phyloP scores from a whole-genome alignment of 371 early-diverging fungal genomes.

The Basidiobolus meristosporus region DNA sequence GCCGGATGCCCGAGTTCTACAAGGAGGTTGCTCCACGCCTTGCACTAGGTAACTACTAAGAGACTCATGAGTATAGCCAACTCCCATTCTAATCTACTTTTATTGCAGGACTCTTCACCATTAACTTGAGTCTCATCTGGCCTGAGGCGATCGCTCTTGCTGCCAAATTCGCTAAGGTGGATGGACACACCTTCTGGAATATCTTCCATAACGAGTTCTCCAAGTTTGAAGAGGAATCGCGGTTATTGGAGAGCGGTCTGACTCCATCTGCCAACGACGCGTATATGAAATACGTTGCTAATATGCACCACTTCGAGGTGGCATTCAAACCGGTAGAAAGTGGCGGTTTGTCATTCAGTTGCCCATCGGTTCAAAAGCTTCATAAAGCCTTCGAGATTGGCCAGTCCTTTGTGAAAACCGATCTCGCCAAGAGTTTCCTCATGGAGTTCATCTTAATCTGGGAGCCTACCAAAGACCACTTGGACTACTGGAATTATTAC shows the following conservation, averaged over 20 bases:
- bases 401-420: too few relatives aligned
- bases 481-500: slow-evolving; percentile 64
- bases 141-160: slow-evolving; percentile 44
- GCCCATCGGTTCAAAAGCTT: slow-evolving; percentile 18
- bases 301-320: too few relatives aligned
- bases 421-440: too few relatives aligned
- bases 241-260: slow-evolving; percentile 28
- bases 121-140: slow-evolving; percentile 75
- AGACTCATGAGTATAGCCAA: background rate
- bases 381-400: too few relatives aligned
- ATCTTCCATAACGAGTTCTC: slow-evolving; percentile 29
- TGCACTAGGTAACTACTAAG: slow-evolving; percentile 21
- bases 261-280: too few relatives aligned
- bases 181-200: slow-evolving; percentile 36
- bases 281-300: too few relatives aligned
- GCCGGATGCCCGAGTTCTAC: slow-evolving; percentile 40
- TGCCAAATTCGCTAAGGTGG: slow-evolving; percentile 20
- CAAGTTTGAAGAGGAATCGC: slow-evolving; percentile 31
- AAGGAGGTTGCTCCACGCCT: slow-evolving; percentile 31
- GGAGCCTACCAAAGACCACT: slow-evolving; percentile 19
- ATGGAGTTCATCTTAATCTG: too few relatives aligned
- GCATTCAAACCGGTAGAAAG: too few relatives aligned
- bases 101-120: slow-evolving; percentile 26
- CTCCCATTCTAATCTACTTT: background rate
- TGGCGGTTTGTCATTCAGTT: slow-evolving; percentile 32